These are phyloP conservation scores for Chlorella sorokiniana DNA, from an alignment of 139 green algal species.

Conservation along the genomic window DNA sequence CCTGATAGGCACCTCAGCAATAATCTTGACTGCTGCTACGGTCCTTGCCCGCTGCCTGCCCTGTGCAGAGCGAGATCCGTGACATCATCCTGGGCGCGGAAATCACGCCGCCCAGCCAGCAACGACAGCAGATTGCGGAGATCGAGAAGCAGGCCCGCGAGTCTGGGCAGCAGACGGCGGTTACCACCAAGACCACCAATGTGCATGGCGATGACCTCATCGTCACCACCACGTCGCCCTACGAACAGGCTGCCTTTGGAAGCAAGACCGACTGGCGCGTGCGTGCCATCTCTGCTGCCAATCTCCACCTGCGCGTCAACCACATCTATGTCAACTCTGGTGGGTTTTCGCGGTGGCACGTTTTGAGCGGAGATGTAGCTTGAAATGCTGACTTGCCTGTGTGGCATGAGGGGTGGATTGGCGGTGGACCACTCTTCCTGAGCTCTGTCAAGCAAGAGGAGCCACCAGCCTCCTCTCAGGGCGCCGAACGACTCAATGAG, in stretches of 20 bases:
- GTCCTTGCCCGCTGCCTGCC: background rate
- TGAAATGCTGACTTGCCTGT: background rate
- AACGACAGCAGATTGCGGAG: conserved; percentile 99
- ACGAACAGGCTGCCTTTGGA: conserved; percentile 95
- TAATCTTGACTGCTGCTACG: background rate
- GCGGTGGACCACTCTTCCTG: background rate
- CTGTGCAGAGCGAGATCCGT: conserved; percentile 92
- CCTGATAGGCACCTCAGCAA: background rate
- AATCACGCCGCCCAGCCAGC: conserved; percentile 94
- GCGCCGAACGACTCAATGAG: too few species aligned
- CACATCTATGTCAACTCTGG: conserved; percentile 98
- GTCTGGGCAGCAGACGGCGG: conserved; percentile 86
- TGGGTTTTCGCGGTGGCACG: background rate
- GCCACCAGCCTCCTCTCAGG: too few species aligned
- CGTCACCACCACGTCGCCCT: conserved; percentile 96
- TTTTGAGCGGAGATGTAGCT: background rate
- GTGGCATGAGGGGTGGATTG: background rate
- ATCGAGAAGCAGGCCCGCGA: conserved; percentile 97
- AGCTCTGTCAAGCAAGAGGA: too few species aligned
- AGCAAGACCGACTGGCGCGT: conserved; percentile 99
- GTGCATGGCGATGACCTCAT: conserved; percentile 97
- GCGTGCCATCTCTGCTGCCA: conserved; percentile 94
- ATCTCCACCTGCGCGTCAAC: conserved; percentile 98
- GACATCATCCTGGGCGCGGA: conserved; percentile 99
- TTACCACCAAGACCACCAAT: conserved; percentile 95